Conservation (phyloP, 1,284 basidiomycete species). For the Gastroboletus turbinatus region DNA sequence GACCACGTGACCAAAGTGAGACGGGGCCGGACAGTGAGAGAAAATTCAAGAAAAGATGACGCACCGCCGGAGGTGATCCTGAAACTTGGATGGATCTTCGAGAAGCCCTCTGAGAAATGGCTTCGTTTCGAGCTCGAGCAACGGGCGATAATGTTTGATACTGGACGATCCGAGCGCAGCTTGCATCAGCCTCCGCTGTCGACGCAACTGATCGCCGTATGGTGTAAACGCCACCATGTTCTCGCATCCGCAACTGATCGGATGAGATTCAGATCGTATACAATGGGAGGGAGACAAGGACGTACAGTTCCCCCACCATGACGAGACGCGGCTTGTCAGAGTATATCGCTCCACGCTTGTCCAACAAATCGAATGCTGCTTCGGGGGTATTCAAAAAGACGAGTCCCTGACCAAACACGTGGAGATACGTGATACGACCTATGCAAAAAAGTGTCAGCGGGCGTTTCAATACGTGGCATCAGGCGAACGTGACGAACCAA, state of each 20-base stretch:
- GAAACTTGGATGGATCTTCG: constrained; percentile 41
- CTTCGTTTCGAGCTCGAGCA: constrained; percentile 54
- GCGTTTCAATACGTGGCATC: background rate
- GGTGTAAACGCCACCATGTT: constrained; percentile 73
- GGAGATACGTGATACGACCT: constrained; percentile 69
- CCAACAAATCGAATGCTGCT: constrained; percentile 59
- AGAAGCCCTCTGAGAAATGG: constrained; percentile 49
- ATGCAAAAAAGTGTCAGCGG: background rate
- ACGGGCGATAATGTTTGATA: constrained; percentile 57
- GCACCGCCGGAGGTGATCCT: constrained; percentile 43
- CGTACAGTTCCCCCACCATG: constrained; percentile 64
- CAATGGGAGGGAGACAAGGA: background rate
- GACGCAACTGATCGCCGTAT: constrained; percentile 59
- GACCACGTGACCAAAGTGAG: constrained; percentile 7
- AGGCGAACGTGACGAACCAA: constrained; percentile 39
- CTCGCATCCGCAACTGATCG: constrained; percentile 57
- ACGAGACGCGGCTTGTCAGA: constrained; percentile 67
- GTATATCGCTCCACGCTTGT: constrained; percentile 67
- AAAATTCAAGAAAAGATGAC: background rate
- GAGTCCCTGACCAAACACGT: constrained; percentile 61
- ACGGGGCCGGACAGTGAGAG: background rate
- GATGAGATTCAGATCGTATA: constrained; percentile 2
- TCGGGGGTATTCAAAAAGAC: constrained; percentile 64
- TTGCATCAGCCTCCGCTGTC: constrained; percentile 65
- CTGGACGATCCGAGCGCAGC: constrained; percentile 54